Evolutionary conservation across 1,139 yeast genomes (phyloP).

Genomic region (Blastobotrys arbuscula): DNA sequence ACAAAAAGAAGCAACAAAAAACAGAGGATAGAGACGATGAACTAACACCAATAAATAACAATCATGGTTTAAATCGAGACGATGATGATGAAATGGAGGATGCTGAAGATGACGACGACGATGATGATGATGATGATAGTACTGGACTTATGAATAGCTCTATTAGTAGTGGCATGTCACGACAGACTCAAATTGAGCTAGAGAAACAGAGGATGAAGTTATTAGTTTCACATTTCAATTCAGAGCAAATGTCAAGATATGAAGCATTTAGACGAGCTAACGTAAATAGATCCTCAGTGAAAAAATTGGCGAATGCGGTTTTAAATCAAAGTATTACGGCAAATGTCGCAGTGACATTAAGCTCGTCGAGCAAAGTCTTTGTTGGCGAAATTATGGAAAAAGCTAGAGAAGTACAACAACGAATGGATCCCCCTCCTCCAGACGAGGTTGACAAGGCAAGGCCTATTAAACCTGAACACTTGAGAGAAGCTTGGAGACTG

Average conservation of each 20-base stretch:
- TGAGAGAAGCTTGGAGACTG: conserved; percentile 83
- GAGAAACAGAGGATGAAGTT: conserved; percentile 54
- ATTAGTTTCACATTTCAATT: conserved; percentile 65
- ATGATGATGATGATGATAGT: conserved; percentile 8
- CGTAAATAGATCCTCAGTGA: conserved; percentile 71
- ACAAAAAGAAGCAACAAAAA: neutral
- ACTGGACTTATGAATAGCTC: conserved; percentile 16
- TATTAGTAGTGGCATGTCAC: neutral
- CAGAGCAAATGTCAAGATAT: conserved; percentile 82
- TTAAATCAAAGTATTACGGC: conserved; percentile 80
- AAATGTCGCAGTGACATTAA: conserved; percentile 73
- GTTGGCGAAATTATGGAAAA: conserved; percentile 82
- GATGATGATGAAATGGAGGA: conserved; percentile 36
- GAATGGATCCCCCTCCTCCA: conserved; percentile 27
- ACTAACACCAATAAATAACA: conserved; percentile 4
- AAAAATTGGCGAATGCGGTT: conserved; percentile 72
- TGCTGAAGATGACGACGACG: conserved; percentile 33
- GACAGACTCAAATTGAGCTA: conserved; percentile 18
- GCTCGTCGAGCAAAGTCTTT: conserved; percentile 84
- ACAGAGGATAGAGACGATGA: conserved; percentile 29
- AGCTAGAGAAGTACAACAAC: conserved; percentile 55
- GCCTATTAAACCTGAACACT: conserved; percentile 77
- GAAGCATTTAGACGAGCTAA: conserved; percentile 84
- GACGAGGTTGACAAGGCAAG: conserved; percentile 38
- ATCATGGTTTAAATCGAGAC: conserved; percentile 11